Percentiles rank a stretch among this genome's conserved stretches.
These are phyloP conservation scores for Podospora appendiculata DNA, from an alignment of 495 filamentous ascomycete genomes.

Conservation along the genomic window DNA sequence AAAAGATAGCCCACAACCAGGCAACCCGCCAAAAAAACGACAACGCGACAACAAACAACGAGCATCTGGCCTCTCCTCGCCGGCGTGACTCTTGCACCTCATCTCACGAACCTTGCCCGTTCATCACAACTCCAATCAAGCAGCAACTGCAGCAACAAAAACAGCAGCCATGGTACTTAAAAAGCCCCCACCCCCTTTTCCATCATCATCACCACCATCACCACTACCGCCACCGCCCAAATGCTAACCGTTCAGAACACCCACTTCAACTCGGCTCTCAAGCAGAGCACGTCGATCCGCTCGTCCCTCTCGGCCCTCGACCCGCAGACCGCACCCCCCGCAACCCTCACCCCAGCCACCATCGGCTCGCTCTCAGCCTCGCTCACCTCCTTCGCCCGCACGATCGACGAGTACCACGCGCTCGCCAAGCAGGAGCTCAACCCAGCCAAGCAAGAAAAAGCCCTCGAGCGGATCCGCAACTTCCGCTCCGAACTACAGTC, in stretches of 20 bases:
- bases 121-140: no score
- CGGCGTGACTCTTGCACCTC: no score
- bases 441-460: slow-evolving; percentile 82
- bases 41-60: no score
- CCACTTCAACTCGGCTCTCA: slow-evolving; percentile 90
- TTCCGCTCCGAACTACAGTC: slow-evolving; percentile 78
- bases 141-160: not conserved
- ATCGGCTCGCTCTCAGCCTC: slow-evolving; percentile 58
- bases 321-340: slow-evolving; percentile 31
- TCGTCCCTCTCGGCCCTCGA: slow-evolving; percentile 72
- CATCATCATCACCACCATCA: not conserved
- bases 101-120: no score
- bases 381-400: slow-evolving; percentile 79
- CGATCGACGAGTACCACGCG: slow-evolving; percentile 84
- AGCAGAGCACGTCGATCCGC: slow-evolving; percentile 82
- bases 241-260: slow-evolving; percentile 56
- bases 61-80: no score
- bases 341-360: slow-evolving; percentile 37
- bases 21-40: no score
- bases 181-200: not conserved
- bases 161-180: not conserved
- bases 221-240: not conserved
- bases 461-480: slow-evolving; percentile 71
- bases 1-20: no score
- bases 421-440: slow-evolving; percentile 84